phyloP scores from a whole-genome alignment of 2,329 filamentous ascomycete genomes.

The Xylaria sp. region DNA sequence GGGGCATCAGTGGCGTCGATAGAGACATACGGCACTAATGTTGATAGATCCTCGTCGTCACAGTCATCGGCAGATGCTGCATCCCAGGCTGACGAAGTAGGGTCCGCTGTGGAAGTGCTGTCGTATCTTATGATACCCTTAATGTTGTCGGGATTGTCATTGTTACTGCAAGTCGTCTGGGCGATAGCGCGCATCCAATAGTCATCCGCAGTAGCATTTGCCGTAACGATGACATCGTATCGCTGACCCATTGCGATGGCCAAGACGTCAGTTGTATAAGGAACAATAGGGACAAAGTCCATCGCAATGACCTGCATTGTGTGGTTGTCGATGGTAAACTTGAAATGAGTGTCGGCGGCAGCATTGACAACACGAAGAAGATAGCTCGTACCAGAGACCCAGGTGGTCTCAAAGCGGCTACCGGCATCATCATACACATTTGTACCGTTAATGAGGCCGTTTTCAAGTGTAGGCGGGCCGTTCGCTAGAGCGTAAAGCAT shows the following conservation, averaged over 20 bases:
- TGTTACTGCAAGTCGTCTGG: constrained; percentile 30
- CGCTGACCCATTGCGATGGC: constrained; percentile 47
- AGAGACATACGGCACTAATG: constrained; percentile 21
- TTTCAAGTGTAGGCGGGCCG: constrained; percentile 55
- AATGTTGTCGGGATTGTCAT: constrained; percentile 33
- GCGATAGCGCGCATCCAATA: constrained; percentile 48
- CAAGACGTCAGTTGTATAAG: constrained; percentile 60
- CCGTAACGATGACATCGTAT: constrained; percentile 39
- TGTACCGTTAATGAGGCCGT: constrained; percentile 51
- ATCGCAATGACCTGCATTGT: constrained; percentile 64
- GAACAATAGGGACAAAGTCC: constrained; percentile 66
- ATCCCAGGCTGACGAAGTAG: constrained; percentile 16
- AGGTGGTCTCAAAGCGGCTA: constrained; percentile 43
- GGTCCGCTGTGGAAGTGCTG: constrained; percentile 38
- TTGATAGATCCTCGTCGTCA: constrained; percentile 27
- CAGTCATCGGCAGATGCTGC: constrained; percentile 25
- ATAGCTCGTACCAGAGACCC: constrained; percentile 55
- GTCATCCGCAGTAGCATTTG: constrained; percentile 34
- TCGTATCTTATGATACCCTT: constrained; percentile 46
- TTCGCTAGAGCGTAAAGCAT: constrained; percentile 43
- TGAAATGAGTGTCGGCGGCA: constrained; percentile 53
- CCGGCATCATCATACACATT: constrained; percentile 45
- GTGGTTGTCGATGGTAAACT: constrained; percentile 65
- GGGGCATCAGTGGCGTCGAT: constrained; percentile 22
- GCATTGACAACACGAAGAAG: constrained; percentile 59